These are phyloP conservation scores for Cladorrhinum sp. DNA, from an alignment of 2,329 filamentous ascomycete genomes.

Conservation along the genomic window DNA sequence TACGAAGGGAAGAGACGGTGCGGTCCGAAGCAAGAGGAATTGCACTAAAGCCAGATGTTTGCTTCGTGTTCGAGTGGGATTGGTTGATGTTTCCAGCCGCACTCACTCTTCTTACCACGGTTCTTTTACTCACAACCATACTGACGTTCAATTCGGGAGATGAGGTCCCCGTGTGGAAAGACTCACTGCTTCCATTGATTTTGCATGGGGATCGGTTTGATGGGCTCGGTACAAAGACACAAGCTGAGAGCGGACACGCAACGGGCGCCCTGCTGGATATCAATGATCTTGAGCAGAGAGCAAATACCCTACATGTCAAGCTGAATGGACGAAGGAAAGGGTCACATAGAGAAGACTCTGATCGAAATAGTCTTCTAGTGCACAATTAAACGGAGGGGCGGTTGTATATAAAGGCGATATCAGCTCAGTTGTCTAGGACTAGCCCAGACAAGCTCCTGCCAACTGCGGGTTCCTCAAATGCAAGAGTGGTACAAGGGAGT, in stretches of 20 bases:
- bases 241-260: background rate
- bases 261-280: background rate
- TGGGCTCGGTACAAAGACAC: background rate
- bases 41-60: background rate
- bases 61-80: background rate
- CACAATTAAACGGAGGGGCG: background rate
- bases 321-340: background rate
- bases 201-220: background rate
- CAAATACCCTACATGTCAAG: background rate
- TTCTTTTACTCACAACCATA: background rate
- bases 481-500: background rate
- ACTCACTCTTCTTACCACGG: background rate
- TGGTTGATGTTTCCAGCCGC: background rate
- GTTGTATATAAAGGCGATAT: no score
- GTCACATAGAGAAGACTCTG: background rate
- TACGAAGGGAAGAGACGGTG: background rate
- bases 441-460: no score
- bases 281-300: background rate
- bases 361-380: background rate
- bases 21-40: background rate
- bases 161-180: background rate
- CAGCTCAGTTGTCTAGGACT: no score
- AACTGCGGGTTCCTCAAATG: no score
- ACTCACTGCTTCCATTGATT: background rate
- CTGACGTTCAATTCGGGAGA: background rate